Conservation (phyloP, 768 basidiomycete genomes). For the Mrakia hoshinonis region DNA sequence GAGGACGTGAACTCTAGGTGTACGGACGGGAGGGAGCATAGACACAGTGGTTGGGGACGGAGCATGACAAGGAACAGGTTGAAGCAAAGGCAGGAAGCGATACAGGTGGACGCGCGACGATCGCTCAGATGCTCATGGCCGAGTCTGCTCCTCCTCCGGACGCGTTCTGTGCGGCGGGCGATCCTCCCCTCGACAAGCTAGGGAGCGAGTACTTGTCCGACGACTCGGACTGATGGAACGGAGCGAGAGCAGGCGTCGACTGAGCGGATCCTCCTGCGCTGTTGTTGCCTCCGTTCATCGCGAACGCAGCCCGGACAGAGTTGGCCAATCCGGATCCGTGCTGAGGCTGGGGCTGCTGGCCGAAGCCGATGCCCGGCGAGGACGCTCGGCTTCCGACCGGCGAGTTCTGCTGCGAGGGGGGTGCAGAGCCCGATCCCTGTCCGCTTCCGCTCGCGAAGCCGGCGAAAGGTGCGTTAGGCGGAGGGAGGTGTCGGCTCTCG, state of each 20-base stretch:
- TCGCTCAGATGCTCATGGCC: background rate
- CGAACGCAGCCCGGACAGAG: slow-evolving; percentile 77
- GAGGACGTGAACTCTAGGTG: too few relatives aligned
- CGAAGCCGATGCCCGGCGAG: slow-evolving; percentile 34
- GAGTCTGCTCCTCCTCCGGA: background rate
- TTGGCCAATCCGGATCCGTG: slow-evolving; percentile 61
- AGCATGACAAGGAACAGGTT: too few relatives aligned
- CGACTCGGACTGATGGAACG: background rate
- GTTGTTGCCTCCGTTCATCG: slow-evolving; percentile 59
- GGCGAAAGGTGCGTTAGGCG: slow-evolving; percentile 32
- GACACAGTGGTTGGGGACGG: too few relatives aligned
- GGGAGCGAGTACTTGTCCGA: slow-evolving; percentile 10
- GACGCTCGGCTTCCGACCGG: slow-evolving; percentile 36
- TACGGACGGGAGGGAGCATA: too few relatives aligned
- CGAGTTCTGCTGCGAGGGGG: slow-evolving; percentile 37
- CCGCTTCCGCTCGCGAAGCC: slow-evolving; percentile 25
- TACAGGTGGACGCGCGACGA: too few relatives aligned
- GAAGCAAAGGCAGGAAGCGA: too few relatives aligned
- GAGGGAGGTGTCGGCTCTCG: slow-evolving; percentile 37
- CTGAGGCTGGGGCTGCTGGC: slow-evolving; percentile 30
- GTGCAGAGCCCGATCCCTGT: slow-evolving; percentile 29
- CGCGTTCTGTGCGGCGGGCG: background rate
- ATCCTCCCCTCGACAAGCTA: slow-evolving; percentile 10
- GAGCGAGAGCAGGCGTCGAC: slow-evolving; percentile 4
- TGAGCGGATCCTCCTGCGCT: background rate